A percentile compares a stretch with the other conserved stretches of the same genome.
phyloP scores from a whole-genome alignment of 805 yeast genomes.

The Barnettozyma botsteinii region DNA sequence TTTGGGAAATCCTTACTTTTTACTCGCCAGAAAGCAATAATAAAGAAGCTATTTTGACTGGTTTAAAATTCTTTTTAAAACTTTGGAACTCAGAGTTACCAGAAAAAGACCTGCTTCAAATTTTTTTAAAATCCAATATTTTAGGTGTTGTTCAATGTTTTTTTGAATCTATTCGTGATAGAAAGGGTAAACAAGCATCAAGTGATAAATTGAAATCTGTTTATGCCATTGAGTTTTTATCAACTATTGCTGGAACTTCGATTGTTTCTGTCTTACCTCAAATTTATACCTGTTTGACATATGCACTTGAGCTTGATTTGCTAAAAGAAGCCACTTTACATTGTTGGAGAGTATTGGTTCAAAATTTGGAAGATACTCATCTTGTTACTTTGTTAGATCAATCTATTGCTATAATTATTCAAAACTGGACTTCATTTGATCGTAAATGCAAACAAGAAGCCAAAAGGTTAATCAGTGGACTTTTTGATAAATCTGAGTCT shows the following conservation, averaged over 20 bases:
- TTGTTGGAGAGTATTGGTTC: slow-evolving; percentile 63
- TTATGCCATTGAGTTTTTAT: slow-evolving; percentile 65
- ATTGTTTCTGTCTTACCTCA: slow-evolving; percentile 75
- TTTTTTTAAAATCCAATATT: slow-evolving; percentile 50
- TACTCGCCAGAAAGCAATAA: slow-evolving; percentile 33
- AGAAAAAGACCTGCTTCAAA: slow-evolving; percentile 27
- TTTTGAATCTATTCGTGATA: slow-evolving; percentile 72
- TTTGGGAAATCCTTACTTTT: slow-evolving; percentile 41
- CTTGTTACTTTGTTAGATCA: slow-evolving; percentile 66
- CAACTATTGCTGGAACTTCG: slow-evolving; percentile 45
- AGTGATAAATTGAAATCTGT: slow-evolving; percentile 67
- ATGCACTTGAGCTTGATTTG: slow-evolving; percentile 59
- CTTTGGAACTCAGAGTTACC: slow-evolving; percentile 18
- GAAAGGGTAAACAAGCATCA: slow-evolving; percentile 64
- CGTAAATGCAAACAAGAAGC: slow-evolving; percentile 45
- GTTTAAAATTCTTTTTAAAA: slow-evolving; percentile 37
- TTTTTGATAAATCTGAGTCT: slow-evolving; percentile 29
- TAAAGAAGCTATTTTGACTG: slow-evolving; percentile 24
- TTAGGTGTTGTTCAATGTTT: slow-evolving; percentile 74
- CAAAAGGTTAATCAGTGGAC: slow-evolving; percentile 39
- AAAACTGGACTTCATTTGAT: slow-evolving; percentile 53
- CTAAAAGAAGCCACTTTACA: slow-evolving; percentile 56
- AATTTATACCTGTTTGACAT: slow-evolving; percentile 77
- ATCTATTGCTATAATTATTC: slow-evolving; percentile 65
- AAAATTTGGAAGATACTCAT: slow-evolving; percentile 48